Evolutionary conservation across 2,329 filamentous ascomycete genomes (phyloP), one percentile per base, ranked within the genome.

Genomic region (Fusarium protoensiforme): DNA sequence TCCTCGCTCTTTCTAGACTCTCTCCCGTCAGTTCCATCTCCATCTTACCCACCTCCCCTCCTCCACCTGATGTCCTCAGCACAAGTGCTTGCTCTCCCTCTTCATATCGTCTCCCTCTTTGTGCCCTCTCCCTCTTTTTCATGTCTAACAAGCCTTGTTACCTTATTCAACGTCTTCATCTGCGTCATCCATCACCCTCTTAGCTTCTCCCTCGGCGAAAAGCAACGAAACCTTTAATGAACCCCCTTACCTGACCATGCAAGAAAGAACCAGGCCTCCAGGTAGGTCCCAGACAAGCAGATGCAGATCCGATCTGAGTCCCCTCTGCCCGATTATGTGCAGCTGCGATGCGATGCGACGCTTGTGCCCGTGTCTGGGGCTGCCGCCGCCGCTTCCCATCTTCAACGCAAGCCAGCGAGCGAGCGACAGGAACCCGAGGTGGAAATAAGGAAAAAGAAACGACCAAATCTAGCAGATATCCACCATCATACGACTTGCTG

Each of bases 401-500:
- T 57, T 61, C 63, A 48, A 24, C 46, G 10, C 46, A 51, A 51
- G 46, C 46, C 46, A n/a, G n/a, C n/a, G 5, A 46, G 41, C 20
- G 16, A 29, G 33, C 22, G 33, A 33, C 54, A 63, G 43, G 65
- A 66, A 66, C 33, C 33, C 5, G 41, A 58, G 41, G 36, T 39
- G 59, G 51, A 20, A 56, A 31, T 51, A 51, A 29, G 46, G 41
- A 62, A 65, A 59, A 48, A 65, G 38, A 57, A 61, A 61, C 38
- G 18, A 38, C 9, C 53, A 68, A 61, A 48, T 59, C 20, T 48
- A 31, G 27, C 35, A 31, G 60, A 58, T 61, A 63, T 67, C 67
- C 67, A 74, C 66, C 58, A 75, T 74, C 68, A 71, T 70, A 77
- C 68, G 70, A 77, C 64, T 48, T 41, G 10, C 54, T 27, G 24